Conservation (phyloP, 1,284 basidiomycete genomes). For the Moniliella sp. region DNA sequence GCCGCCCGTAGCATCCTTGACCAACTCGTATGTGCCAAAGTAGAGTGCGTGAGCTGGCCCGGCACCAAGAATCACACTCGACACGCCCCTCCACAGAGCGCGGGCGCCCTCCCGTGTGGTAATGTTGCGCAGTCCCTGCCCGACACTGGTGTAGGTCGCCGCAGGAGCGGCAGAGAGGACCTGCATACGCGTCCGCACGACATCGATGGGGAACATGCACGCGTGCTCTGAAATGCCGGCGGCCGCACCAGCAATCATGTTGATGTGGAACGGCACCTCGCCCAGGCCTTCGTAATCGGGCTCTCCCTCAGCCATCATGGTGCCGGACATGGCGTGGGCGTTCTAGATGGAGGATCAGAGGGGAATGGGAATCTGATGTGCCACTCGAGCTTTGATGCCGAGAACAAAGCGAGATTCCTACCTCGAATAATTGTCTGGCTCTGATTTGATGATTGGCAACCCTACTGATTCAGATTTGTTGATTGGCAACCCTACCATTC, state of each 20-base stretch:
- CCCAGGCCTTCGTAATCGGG: conserved; percentile 29
- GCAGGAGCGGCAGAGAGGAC: conserved; percentile 60
- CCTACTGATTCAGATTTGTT: no score
- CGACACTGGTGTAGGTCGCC: conserved; percentile 63
- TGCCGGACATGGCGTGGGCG: no score
- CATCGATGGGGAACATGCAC: conserved; percentile 94
- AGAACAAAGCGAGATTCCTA: no score
- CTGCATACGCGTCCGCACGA: conserved; percentile 99
- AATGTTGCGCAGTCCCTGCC: conserved; percentile 68
- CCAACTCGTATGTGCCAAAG: conserved; percentile 82
- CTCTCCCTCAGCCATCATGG: conserved; percentile 19
- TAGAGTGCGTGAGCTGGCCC: conserved; percentile 95
- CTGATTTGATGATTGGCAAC: no score
- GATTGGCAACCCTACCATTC: no score
- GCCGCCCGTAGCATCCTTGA: conserved; percentile 78
- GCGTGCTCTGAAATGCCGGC: conserved; percentile 97
- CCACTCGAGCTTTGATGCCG: no score
- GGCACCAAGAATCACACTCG: conserved; percentile 85
- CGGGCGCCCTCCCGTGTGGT: conserved; percentile 75
- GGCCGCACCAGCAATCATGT: conserved; percentile 89
- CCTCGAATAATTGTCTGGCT: no score
- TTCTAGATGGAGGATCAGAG: no score
- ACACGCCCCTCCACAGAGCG: conserved; percentile 83
- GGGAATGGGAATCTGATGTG: no score
- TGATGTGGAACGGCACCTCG: conserved; percentile 41